Base-by-base conservation (phyloP, 1,284 basidiomycete species). In the Ganoderma resinaceum region DNA sequence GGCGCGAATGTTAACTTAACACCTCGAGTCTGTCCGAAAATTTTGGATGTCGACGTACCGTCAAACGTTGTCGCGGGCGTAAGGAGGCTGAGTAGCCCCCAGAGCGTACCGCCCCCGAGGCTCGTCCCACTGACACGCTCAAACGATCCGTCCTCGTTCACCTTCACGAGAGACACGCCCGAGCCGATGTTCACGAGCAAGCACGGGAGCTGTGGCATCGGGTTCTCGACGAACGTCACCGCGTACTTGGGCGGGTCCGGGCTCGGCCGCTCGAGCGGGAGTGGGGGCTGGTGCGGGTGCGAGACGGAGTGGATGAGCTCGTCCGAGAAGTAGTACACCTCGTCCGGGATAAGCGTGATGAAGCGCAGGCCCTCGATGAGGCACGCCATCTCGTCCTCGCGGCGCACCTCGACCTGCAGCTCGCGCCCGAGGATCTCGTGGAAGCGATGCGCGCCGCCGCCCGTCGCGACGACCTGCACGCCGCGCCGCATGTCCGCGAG, bases 351-450 rank as follows among this genome's bases (percentile, higher is more conserved):
- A 78, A 95, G 90, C 37, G 95, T 93, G 80, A 99, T 95, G 82
- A 99, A 99, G 80, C 96, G 95, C 77, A 99, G 86, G 20, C 98
- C 98, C 73, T 97, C 94, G 73, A 99, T 99, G 76, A 99, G 82
- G 78, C 97, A 99, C 82, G 95, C 96, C 98, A 99, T 99, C 85
- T 99, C 98, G 80, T 99, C 98, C 81, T 99, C 97, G 66, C 92
- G 84, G 69, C 86, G 84, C 53, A 99, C 94, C 78, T 96, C 95
- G 65, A 99, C 95, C 33, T 88, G 91, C 4, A 99, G 84, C 70
- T 90, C 90, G 29, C 82, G 82, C 69, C 86, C 85, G 78, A 99
- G 93, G 61, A 93, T 82, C 75, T 96, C 94, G 80, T 97, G 92
- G 82, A 97, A 99, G 77, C 90, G 90, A 85, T 99, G 96, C 55